Base-by-base conservation (phyloP, 345 rosid genomes). In the Melaleuca quinquenervia region DNA sequence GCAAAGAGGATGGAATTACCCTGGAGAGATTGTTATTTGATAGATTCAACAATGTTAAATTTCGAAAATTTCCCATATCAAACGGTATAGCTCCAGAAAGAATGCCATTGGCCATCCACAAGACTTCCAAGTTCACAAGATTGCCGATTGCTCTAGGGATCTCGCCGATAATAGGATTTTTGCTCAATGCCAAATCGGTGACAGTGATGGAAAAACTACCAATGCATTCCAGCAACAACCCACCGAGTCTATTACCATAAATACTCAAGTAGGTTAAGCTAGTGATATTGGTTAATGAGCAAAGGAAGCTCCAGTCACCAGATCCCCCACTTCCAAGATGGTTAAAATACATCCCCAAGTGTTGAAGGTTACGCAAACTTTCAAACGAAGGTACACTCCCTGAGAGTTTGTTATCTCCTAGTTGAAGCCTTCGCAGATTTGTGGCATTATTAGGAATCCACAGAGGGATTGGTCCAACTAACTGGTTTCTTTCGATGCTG, bases 1-100 rank as follows among this genome's bases (percentile, higher is more conserved):
- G 84, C n/a, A 91, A 21, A 8, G 89, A 91, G 21, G 83, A 45
- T 64, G 92, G 92, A 45, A 87, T 85, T 4, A 53, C 58, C 26
- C 93, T 89, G 0, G 85, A 50, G 7, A 90, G 52, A 7, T 32
- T 78, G 74, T 85, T 89, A 41, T 41, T 56, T 8, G 45, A 49
- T 3, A 90, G 49, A 1, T 11, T 14, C 52, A 86, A 10, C 12
- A 6, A 1, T 11, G 8, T 41, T 12, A 88, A 82, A 22, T 86
- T 82, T 1, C 8, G 88, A 44, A 89, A 76, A 26, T 49, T 88
- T 18, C 86, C 89, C 51, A 87, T 48, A 4, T 56, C 48, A 1
- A 32, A 48, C 8, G 89, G 90, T 74, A 90, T 64, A 13, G 64
- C 16, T 2, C 90, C 90, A 1, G 88, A 83, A 7, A 90, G 13